Conservation (phyloP, 1,139 yeast genomes). For the Pichiaceae sp. region DNA sequence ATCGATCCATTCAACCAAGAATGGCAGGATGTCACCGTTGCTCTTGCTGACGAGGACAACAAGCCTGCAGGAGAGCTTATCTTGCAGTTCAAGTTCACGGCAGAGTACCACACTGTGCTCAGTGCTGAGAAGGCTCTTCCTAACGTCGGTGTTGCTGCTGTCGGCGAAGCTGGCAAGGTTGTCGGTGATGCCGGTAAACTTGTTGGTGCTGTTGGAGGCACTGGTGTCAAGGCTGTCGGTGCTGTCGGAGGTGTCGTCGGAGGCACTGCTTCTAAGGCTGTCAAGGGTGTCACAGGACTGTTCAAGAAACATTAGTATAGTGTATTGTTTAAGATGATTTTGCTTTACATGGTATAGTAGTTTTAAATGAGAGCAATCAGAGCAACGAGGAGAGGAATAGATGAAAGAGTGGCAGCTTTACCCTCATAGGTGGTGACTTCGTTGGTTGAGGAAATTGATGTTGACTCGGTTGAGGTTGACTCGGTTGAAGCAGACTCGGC, state of each 20-base stretch:
- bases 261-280: constrained; percentile 36
- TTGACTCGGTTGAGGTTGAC: not conserved
- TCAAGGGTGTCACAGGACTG: constrained; percentile 20
- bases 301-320: constrained; percentile 7
- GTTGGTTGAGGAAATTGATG: not conserved
- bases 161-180: constrained; percentile 33
- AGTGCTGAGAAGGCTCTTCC: constrained; percentile 25
- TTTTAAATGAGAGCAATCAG: not conserved
- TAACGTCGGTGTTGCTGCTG: constrained; percentile 19
- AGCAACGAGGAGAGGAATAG: not conserved
- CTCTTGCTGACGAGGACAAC: constrained; percentile 49
- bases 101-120: constrained; percentile 54
- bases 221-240: constrained; percentile 35
- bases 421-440: constrained; percentile 1
- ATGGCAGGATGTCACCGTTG: constrained; percentile 43
- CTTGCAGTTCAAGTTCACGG: constrained; percentile 55
- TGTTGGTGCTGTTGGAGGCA: constrained; percentile 35
- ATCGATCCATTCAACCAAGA: constrained; percentile 46
- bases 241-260: constrained; percentile 31
- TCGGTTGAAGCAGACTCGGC: not conserved
- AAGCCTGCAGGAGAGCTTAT: constrained; percentile 56
- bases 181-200: constrained; percentile 34
- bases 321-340: not conserved
- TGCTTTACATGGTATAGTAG: not conserved
- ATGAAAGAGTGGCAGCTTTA: not conserved